Evolutionary conservation across 257 asterid genomes (phyloP).

Genomic region (Asclepias syriaca): DNA sequence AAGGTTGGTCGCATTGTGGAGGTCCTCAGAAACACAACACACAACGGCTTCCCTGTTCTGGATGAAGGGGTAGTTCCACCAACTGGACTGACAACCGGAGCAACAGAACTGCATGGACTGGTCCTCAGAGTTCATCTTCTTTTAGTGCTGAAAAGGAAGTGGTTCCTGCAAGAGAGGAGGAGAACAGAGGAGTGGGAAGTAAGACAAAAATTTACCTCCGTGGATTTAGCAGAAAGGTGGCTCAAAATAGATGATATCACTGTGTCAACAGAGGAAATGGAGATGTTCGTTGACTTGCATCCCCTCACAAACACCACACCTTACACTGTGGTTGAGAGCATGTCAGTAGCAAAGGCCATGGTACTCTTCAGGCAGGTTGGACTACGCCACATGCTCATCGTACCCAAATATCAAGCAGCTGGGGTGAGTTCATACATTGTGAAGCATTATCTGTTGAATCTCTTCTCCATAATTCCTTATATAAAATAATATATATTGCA

Average conservation of each 20-base stretch:
- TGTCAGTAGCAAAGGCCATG: slow-evolving; percentile 85
- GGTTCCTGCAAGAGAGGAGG: slow-evolving; percentile 65
- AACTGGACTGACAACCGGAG: slow-evolving; percentile 28
- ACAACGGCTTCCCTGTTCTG: slow-evolving; percentile 78
- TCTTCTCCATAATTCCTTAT: background rate
- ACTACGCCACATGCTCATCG: slow-evolving; percentile 78
- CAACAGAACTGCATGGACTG: slow-evolving; percentile 63
- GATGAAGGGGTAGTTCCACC: slow-evolving; percentile 42
- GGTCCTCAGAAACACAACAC: slow-evolving; percentile 66
- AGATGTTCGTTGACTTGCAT: slow-evolving; percentile 78
- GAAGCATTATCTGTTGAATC: background rate
- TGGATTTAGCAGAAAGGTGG: slow-evolving; percentile 68
- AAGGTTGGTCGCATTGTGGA: slow-evolving; percentile 68
- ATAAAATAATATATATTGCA: background rate
- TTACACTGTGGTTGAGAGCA: slow-evolving; percentile 60
- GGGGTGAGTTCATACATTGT: slow-evolving; percentile 46
- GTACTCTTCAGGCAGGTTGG: slow-evolving; percentile 80
- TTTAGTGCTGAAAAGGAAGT: slow-evolving; percentile 65
- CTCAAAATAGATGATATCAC: slow-evolving; percentile 58
- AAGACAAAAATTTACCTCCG: slow-evolving; percentile 59
- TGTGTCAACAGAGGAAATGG: slow-evolving; percentile 64
- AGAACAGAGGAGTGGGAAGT: slow-evolving; percentile 82
- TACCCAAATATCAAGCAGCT: slow-evolving; percentile 72
- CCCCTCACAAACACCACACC: slow-evolving; percentile 76
- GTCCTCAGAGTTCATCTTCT: slow-evolving; percentile 72